Conservation (phyloP, 108 stramenopile species). For the Mayamaea pseudoterrestris region DNA sequence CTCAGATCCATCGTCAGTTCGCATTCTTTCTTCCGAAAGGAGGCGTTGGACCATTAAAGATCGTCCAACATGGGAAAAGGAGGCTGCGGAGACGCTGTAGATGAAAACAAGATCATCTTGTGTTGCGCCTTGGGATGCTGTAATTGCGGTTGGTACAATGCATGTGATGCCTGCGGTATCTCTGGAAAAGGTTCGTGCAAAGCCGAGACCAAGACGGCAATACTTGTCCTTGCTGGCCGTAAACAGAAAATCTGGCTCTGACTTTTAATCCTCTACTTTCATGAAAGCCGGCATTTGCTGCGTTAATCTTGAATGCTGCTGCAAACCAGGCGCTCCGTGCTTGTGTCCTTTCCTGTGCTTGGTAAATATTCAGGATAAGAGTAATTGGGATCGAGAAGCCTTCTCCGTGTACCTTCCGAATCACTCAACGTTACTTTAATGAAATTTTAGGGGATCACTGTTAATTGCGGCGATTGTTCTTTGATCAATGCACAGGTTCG, state of each 20-base stretch:
- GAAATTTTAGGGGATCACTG: too few species aligned
- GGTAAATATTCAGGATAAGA: too few species aligned
- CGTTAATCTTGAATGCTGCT: constrained; percentile 44
- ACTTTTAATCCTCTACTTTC: neutral
- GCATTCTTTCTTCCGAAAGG: too few species aligned
- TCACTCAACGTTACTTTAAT: too few species aligned
- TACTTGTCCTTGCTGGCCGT: neutral
- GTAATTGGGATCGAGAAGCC: too few species aligned
- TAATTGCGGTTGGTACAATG: constrained; percentile 3
- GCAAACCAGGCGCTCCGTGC: constrained; percentile 48
- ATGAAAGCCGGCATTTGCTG: constrained; percentile 12
- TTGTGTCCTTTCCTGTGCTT: constrained; percentile 20
- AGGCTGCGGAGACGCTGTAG: constrained; percentile 72
- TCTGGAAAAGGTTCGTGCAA: constrained; percentile 3
- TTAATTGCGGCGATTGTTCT: too few species aligned
- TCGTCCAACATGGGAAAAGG: too few species aligned
- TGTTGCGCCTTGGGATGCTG: constrained; percentile 63
- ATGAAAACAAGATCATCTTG: constrained; percentile 50
- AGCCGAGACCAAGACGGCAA: too few species aligned
- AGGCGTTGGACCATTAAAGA: too few species aligned
- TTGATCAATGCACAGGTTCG: constrained; percentile 9
- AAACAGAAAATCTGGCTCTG: too few species aligned
- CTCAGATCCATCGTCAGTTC: too few species aligned
- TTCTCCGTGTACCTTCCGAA: too few species aligned
- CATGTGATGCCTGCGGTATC: neutral